Base-by-base conservation (phyloP, 1,139 yeast genomes). In the Pichia sp. region DNA sequence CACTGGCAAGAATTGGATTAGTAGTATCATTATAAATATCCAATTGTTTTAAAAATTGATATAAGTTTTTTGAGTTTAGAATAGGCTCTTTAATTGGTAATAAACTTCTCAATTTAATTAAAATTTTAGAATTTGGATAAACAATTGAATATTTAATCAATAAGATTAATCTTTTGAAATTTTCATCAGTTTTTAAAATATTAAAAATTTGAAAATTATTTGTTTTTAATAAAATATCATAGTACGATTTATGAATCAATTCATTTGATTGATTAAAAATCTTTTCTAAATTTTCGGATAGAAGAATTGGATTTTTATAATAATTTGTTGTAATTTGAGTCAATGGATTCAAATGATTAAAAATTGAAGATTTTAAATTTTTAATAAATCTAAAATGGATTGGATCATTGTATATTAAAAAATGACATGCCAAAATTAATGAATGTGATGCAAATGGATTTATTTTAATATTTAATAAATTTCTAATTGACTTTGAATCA, bases 111-210 rank as follows among this genome's bases (percentile, higher is more conserved):
- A 55, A 34, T 37, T 52, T 48, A 1, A 30, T 24, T 3, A 43
- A 25, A 9, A 59, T 32, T 11, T 33, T 34, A 3, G 43, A 37
- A 46, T 60, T 57, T 10, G 63, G 62, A 40, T 59, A 49, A 19
- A 48, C 48, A 11, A 57, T 49, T 8, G 55, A 44, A 29, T 55
- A 57, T 39, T 52, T 51, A 21, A 60, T 50, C 21, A 54, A 44
- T n/a, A 49, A 35, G 9, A 58, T 42, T n/a, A 57, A 34, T 13
- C 41, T 38, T 15, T 36, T 42, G 23, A 52, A 52, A 7, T 38
- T 34, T 9, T 40, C 41, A 32, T 53, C 53, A 7, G 41, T 43
- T 13, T 46, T 41, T 5, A 41, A 37, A 7, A 46, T 33, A 26
- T 47, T 43, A 23, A 47, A 50, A 18, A 48, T 38, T 26, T 47